Evolutionary conservation across 139 green algal species (phyloP), one percentile per base, ranked within the genome.

Genomic region (Closterium sp.): DNA sequence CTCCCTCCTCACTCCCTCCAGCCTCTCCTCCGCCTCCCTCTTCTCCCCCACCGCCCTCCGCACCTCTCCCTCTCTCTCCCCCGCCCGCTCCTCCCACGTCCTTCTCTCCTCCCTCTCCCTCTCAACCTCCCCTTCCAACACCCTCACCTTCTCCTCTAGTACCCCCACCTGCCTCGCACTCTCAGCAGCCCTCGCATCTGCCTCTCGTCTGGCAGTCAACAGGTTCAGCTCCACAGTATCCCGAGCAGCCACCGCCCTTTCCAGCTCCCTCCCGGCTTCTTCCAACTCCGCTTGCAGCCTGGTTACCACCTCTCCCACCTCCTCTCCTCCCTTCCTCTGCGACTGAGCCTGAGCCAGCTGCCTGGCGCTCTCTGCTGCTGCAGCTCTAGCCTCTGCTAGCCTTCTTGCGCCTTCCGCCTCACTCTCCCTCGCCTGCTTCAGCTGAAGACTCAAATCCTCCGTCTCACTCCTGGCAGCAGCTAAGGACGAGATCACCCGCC

Each of bases 1-100:
- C 85, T 95, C 92, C 92, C 94, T 94, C 22, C 31, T 22, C 91
- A 95, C 38, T n/a, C 27, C 84, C 17, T 94, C 92, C 28, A 22
- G 13, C 32, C 93, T n/a, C 89, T 91, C 93, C 31, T 34, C 73
- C 50, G 50, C 50, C 50, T 73, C 50, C 50, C 50, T 73, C 10
- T 24, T 73, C 50, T 73, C 50, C 50, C 50, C 50, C 13, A 6
- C 50, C 13, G 50, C 50, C 13, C 50, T 73, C 50, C 50, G 50
- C 50, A 73, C 50, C 13, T 73, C 50, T 27, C 50, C 50, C 50
- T 73, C 50, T 24, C 50, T 73, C 50, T 21, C 50, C 50, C 1
- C 50, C 50, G 50, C 50, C 17, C 50, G 1, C 50, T 73, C 50
- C 50, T 73, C 50, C 50, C 50, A 73, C 50, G 13, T 73, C 50